phyloP scores from a whole-genome alignment of 352 stramenopile genomes.

The Globisporangium okanoganense region DNA sequence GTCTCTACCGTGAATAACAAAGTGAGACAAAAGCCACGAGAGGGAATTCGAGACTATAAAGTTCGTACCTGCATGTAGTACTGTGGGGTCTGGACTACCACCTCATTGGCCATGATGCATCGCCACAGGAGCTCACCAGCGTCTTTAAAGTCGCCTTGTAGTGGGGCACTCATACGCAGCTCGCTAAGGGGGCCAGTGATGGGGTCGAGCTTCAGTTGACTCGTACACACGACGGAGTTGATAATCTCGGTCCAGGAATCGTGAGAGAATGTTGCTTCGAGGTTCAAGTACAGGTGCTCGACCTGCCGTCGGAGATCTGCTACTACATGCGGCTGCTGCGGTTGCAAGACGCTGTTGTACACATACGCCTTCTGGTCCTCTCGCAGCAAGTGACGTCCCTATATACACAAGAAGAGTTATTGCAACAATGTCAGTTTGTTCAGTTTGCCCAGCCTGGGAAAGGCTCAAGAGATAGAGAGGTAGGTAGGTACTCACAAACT shows the following conservation, averaged over 20 bases:
- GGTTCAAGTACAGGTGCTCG: not conserved
- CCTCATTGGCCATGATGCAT: not conserved
- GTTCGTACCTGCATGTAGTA: conserved; percentile 7
- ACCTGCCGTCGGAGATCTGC: not conserved
- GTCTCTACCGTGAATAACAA: not conserved
- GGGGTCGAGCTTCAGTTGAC: not conserved
- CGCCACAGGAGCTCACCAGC: conserved; percentile 1
- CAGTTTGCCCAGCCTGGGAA: not conserved
- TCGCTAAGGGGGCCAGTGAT: not conserved
- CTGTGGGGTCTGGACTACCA: not conserved
- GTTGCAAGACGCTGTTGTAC: not conserved
- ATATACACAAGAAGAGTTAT: not conserved
- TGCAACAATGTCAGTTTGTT: not conserved
- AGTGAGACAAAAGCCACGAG: not conserved
- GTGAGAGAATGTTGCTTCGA: not conserved
- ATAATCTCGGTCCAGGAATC: not conserved
- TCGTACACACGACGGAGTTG: not conserved
- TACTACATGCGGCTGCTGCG: not conserved
- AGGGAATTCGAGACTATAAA: not conserved
- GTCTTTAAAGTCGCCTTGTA: not conserved
- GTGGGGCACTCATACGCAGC: conserved; percentile 3
- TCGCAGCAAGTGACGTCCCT: not conserved
- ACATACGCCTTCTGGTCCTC: conserved; percentile 8
- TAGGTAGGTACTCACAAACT: conserved; percentile 20
- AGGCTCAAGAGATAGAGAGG: not conserved